Evolutionary conservation across 768 basidiomycete species (phyloP).

Genomic region (Pulveroboletus sp.): DNA sequence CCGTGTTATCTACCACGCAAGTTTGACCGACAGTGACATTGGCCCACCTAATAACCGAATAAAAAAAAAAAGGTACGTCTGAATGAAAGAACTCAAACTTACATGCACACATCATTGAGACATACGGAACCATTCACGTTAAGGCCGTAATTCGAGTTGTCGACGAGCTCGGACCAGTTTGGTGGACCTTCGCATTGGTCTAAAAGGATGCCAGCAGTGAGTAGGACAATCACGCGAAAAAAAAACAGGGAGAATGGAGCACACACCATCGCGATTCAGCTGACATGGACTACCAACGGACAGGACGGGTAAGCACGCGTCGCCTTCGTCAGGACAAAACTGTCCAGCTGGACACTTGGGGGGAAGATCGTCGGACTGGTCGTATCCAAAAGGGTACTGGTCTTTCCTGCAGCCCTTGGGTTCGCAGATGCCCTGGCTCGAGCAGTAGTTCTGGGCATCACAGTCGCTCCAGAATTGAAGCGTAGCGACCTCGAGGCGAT

Average conservation of each 20-base stretch:
- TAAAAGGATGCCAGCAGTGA: conserved; percentile 33
- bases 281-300: conserved; percentile 71
- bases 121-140: conserved; percentile 85
- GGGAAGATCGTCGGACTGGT: conserved; percentile 45
- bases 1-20: conserved; percentile 77
- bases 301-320: conserved; percentile 59
- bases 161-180: conserved; percentile 60
- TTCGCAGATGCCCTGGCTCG: conserved; percentile 50
- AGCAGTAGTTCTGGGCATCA: conserved; percentile 67
- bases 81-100: conserved; percentile 23
- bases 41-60: conserved; percentile 63
- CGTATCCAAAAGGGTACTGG: conserved; percentile 74
- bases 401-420: conserved; percentile 72
- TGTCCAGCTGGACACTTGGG: conserved; percentile 55
- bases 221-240: neutral
- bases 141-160: conserved; percentile 61
- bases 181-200: conserved; percentile 77
- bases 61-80: neutral
- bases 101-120: conserved; percentile 83
- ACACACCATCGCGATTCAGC: conserved; percentile 78
- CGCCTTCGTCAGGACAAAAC: conserved; percentile 87
- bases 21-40: conserved; percentile 62
- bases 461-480: conserved; percentile 81
- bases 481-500: conserved; percentile 71
- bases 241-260: neutral